These are phyloP conservation scores for Aspergillus chevalieri DNA, from an alignment of 2,329 filamentous ascomycete species.

Conservation along the genomic window DNA sequence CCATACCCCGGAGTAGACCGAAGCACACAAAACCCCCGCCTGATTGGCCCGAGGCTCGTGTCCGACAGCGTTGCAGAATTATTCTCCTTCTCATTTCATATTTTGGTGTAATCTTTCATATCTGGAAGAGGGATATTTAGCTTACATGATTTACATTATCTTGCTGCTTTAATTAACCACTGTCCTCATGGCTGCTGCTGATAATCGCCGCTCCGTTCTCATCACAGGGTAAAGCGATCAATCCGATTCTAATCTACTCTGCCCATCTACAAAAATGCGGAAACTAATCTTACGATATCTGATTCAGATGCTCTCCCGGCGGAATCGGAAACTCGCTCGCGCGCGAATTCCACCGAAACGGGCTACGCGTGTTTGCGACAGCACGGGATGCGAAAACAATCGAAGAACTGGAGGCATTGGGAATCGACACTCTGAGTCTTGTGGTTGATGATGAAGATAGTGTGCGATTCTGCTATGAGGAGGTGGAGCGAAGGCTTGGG, in stretches of 20 bases:
- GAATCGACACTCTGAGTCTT: conserved; percentile 50
- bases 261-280: neutral
- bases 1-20: no score
- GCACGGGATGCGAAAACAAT: conserved; percentile 48
- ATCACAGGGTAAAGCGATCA: conserved; percentile 37
- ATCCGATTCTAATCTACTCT: neutral
- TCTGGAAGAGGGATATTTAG: no score
- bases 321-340: conserved; percentile 56
- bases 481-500: conserved; percentile 42
- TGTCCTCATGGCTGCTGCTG: conserved; percentile 18
- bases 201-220: conserved; percentile 34
- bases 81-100: neutral
- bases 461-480: conserved; percentile 42
- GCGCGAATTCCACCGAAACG: conserved; percentile 49
- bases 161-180: no score
- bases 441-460: conserved; percentile 48
- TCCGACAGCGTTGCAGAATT: no score
- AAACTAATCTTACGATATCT: neutral
- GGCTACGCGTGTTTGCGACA: conserved; percentile 54
- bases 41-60: no score
- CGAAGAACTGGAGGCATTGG: conserved; percentile 42
- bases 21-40: no score
- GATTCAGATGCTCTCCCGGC: conserved; percentile 37
- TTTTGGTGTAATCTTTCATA: no score
- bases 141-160: no score